phyloP scores from a whole-genome alignment of 257 asterid genomes.

The Solanum etuberosum region DNA sequence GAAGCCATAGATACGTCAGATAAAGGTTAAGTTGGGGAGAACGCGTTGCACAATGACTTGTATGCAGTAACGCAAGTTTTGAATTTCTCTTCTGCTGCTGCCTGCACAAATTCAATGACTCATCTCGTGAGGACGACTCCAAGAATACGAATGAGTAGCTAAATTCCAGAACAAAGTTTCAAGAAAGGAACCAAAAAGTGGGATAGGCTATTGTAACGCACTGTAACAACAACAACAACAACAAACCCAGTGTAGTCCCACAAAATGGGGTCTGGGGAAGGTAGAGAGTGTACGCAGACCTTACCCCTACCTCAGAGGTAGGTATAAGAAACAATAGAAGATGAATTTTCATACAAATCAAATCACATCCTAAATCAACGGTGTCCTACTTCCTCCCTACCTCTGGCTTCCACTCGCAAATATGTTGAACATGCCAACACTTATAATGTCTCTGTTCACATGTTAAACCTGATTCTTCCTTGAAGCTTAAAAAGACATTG shows the following conservation, averaged over 20 bases:
- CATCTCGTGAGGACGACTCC: background rate
- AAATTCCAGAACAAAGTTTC: background rate
- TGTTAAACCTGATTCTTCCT: background rate
- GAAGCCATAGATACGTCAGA: background rate
- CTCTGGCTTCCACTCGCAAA: background rate
- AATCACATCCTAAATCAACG: background rate
- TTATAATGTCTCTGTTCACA: background rate
- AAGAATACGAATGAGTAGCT: background rate
- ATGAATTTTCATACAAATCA: background rate
- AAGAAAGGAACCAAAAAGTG: background rate
- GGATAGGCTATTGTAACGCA: background rate
- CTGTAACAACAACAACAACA: background rate
- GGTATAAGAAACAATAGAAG: background rate
- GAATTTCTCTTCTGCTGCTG: constrained; percentile 69
- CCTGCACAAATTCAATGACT: constrained; percentile 26
- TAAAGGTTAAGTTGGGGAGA: constrained; percentile 24
- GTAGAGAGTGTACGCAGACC: too few species aligned
- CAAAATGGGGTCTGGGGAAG: background rate
- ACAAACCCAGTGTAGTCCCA: background rate
- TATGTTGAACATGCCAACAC: background rate
- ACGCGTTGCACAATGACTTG: constrained; percentile 54
- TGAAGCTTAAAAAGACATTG: background rate
- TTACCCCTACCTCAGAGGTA: too few species aligned
- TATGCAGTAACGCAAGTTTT: constrained; percentile 67
- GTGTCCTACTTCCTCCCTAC: background rate